Percentiles rank a stretch among this genome's conserved stretches.
Conservation (phyloP, 2,329 filamentous ascomycete genomes). For the Alternaria viburni region DNA sequence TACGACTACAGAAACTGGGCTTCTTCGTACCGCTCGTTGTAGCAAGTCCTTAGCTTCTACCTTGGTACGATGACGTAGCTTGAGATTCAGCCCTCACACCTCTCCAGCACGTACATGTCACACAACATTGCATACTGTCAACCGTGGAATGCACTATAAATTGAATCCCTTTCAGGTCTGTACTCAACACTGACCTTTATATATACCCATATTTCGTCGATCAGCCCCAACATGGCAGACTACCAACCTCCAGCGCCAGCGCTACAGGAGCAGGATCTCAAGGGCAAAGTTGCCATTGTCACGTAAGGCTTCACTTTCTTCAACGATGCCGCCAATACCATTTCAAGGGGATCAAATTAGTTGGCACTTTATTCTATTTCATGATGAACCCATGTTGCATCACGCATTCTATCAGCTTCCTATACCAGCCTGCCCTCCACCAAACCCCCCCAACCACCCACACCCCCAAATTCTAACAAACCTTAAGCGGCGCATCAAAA, state of each 20-base stretch:
- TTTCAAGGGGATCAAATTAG: rapidly evolving
- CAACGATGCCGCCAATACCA: background rate
- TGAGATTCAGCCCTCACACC: background rate
- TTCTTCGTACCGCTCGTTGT: background rate
- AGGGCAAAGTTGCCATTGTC: slow-evolving; percentile 40
- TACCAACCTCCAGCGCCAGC: slow-evolving; percentile 26
- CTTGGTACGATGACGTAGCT: background rate
- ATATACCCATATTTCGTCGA: background rate
- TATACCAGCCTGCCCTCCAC: background rate
- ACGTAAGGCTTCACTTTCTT: slow-evolving; percentile 24
- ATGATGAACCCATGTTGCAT: background rate
- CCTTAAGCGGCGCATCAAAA: slow-evolving; percentile 32
- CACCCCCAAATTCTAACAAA: background rate
- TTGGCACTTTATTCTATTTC: background rate
- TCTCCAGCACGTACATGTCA: background rate
- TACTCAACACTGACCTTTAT: background rate
- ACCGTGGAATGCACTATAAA: too few species aligned
- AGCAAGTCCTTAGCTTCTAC: background rate
- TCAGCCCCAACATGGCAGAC: slow-evolving; percentile 20
- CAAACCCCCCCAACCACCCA: too few species aligned
- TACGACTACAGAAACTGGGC: background rate
- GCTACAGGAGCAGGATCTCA: slow-evolving; percentile 36
- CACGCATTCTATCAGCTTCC: background rate
- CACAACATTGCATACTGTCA: background rate
- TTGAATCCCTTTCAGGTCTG: too few species aligned